Percentiles rank a stretch among this genome's conserved stretches.
Conservation (phyloP, 257 asterid species). For the Ocimum tenuiflorum region DNA sequence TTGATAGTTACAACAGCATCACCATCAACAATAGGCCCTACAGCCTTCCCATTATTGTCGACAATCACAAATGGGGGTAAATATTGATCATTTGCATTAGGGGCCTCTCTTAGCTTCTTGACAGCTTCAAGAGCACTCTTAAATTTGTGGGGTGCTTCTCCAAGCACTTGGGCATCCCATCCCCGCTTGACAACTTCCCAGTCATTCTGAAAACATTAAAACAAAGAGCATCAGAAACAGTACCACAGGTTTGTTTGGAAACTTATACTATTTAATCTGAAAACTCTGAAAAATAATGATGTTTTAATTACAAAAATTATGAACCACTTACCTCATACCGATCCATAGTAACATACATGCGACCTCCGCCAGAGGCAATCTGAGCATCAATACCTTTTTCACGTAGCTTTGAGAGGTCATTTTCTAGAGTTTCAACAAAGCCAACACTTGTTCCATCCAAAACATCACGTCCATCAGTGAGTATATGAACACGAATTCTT, state of each 20-base stretch:
- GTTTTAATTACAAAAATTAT: background rate
- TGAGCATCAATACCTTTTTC: slow-evolving; percentile 78
- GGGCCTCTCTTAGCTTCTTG: slow-evolving; percentile 73
- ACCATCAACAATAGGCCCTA: slow-evolving; percentile 88
- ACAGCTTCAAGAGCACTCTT: slow-evolving; percentile 70
- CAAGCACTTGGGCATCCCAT: slow-evolving; percentile 98
- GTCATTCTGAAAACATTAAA: slow-evolving; percentile 56
- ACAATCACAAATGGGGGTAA: slow-evolving; percentile 90
- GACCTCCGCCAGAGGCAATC: slow-evolving; percentile 97
- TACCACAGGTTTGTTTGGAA: too few species aligned
- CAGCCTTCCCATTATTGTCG: slow-evolving; percentile 74
- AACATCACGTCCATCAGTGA: slow-evolving; percentile 95
- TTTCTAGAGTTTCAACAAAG: slow-evolving; percentile 76
- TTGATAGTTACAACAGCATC: slow-evolving; percentile 93
- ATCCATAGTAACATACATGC: slow-evolving; percentile 96
- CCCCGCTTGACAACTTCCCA: slow-evolving; percentile 93
- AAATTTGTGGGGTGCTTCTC: slow-evolving; percentile 90
- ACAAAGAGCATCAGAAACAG: slow-evolving; percentile 4
- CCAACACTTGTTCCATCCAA: slow-evolving; percentile 91
- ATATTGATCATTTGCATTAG: slow-evolving; percentile 62
- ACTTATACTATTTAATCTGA: background rate
- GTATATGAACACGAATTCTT: slow-evolving; percentile 79
- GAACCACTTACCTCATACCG: slow-evolving; percentile 65
- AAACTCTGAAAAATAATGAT: background rate
- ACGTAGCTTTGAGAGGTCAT: slow-evolving; percentile 61